Percentiles rank a stretch among this genome's conserved stretches.
Evolutionary conservation across 148 eudicot species (phyloP).

Genomic region (Chenopodium formosanum): DNA sequence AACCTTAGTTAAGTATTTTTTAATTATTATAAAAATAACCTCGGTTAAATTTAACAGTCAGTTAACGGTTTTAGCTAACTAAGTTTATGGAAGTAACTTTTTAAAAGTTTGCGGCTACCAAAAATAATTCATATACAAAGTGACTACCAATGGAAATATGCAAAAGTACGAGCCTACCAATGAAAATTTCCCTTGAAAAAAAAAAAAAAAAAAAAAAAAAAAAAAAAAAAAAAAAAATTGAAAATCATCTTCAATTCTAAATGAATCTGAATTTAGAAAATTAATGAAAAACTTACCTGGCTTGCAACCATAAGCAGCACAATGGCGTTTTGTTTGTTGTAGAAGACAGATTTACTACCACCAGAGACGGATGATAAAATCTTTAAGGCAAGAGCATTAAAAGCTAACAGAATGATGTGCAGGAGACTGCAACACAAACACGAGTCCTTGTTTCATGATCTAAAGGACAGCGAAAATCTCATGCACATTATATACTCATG

Average conservation of each 20-base stretch:
- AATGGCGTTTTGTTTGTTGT: conserved; percentile 59
- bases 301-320: conserved; percentile 86
- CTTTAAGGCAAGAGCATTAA: conserved; percentile 64
- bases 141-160: no score
- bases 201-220: no score
- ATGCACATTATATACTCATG: background rate
- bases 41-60: no score
- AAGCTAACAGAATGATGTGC: conserved; percentile 64
- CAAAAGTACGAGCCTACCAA: no score
- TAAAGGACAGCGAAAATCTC: background rate
- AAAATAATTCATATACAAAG: no score
- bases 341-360: conserved; percentile 63
- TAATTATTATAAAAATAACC: no score
- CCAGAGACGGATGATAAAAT: conserved; percentile 60
- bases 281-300: conserved; percentile 52
- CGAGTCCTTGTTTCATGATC: background rate
- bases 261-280: background rate
- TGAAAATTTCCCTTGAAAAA: no score
- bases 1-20: no score
- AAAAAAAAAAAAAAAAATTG: no score
- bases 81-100: no score
- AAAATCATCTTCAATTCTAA: background rate
- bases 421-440: conserved; percentile 52
- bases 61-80: no score
- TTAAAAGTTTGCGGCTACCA: no score